Evolutionary conservation across 202 grass and related monocot genomes (phyloP).

Genomic region (Eragrostis tef): DNA sequence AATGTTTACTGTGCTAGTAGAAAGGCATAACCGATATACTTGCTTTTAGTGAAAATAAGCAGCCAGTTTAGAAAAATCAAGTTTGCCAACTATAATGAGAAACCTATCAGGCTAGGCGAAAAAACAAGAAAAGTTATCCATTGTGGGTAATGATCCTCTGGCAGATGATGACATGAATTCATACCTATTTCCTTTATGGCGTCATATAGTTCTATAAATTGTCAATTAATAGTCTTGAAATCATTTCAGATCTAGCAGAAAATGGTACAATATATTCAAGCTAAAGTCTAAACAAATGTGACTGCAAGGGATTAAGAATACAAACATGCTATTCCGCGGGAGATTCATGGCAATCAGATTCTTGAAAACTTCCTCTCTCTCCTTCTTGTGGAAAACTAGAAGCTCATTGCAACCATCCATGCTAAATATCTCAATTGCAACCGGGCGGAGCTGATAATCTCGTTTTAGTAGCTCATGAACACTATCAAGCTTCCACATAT

Average conservation of each 20-base stretch:
- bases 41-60: constrained; percentile 3
- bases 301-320: constrained; percentile 51
- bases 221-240: constrained; percentile 29
- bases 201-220: constrained; percentile 35
- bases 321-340: constrained; percentile 98
- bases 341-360: constrained; percentile 95
- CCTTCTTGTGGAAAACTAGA: constrained; percentile 99
- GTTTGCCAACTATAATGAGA: constrained; percentile 7
- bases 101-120: constrained; percentile 20
- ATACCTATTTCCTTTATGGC: constrained; percentile 19
- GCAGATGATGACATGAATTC: constrained; percentile 30
- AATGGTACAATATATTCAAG: constrained; percentile 1
- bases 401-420: constrained; percentile 99
- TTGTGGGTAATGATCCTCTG: neutral
- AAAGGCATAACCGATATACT: neutral
- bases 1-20: constrained; percentile 15
- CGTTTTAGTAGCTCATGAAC: constrained; percentile 97
- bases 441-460: constrained; percentile 96
- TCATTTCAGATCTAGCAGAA: constrained; percentile 38
- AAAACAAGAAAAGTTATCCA: neutral
- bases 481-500: constrained; percentile 99
- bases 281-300: constrained; percentile 37
- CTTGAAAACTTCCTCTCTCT: constrained; percentile 97
- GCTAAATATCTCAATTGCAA: constrained; percentile 99
- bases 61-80: constrained; percentile 11